Evolutionary conservation across 805 yeast genomes (phyloP).

Genomic region (Cyberlindnera xylosilytica): DNA sequence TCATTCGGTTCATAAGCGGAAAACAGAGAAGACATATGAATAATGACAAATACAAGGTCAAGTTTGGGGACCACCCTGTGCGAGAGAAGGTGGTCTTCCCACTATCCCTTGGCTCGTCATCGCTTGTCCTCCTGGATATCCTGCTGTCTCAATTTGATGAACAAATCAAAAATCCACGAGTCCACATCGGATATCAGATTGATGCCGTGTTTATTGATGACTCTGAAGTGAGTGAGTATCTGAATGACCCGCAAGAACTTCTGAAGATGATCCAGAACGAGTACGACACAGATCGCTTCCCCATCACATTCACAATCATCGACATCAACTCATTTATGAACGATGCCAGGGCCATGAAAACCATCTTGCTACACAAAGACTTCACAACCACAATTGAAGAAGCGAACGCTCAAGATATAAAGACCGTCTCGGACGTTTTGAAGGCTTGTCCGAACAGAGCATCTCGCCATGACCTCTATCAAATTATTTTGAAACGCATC

Average conservation of each 20-base stretch:
- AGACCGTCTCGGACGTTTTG: slow-evolving; percentile 30
- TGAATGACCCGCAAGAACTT: slow-evolving; percentile 15
- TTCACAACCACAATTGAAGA: slow-evolving; percentile 17
- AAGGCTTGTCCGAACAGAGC: slow-evolving; percentile 49
- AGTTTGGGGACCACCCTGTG: slow-evolving; percentile 46
- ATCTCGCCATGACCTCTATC: slow-evolving; percentile 59
- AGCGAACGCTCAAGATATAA: too few species aligned
- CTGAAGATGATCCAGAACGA: slow-evolving; percentile 16
- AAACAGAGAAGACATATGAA: slow-evolving; percentile 79
- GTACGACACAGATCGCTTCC: slow-evolving; percentile 26
- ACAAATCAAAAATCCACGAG: slow-evolving; percentile 59
- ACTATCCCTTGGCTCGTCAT: slow-evolving; percentile 63
- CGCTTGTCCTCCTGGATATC: slow-evolving; percentile 68
- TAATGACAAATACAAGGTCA: slow-evolving; percentile 68
- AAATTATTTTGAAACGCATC: slow-evolving; percentile 45
- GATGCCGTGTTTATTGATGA: slow-evolving; percentile 50
- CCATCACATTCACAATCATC: slow-evolving; percentile 38
- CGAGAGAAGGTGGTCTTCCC: slow-evolving; percentile 53
- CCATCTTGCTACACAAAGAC: background rate
- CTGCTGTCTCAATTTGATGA: slow-evolving; percentile 56
- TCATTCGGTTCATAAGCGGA: slow-evolving; percentile 65
- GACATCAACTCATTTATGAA: slow-evolving; percentile 37
- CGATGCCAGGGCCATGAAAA: background rate
- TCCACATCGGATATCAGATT: slow-evolving; percentile 64
- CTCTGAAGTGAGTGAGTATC: slow-evolving; percentile 21